Conservation (phyloP, 495 filamentous ascomycete species). For the Friedmanniomyces simplex region DNA sequence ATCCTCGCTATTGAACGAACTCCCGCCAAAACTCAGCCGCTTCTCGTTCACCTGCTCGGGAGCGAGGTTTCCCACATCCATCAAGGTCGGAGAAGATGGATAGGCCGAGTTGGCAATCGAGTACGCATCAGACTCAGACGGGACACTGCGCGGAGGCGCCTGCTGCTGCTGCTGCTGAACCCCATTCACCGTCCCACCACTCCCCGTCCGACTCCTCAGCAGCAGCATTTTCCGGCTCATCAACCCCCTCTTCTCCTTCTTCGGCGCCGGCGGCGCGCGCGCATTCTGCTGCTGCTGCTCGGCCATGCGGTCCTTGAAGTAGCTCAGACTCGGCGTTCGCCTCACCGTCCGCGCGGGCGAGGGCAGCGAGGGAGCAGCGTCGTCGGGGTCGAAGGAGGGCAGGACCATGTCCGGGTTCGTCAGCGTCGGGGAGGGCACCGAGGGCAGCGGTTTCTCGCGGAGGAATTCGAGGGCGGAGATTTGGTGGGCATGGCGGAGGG, state of each 20-base stretch:
- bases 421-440: constrained; percentile 64
- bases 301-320: background rate
- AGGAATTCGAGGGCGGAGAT: constrained; percentile 5
- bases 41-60: constrained; percentile 2
- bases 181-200: background rate
- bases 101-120: constrained; percentile 1
- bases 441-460: constrained; percentile 10
- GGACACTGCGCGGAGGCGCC: background rate
- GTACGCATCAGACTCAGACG: background rate
- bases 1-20: constrained; percentile 18
- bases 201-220: constrained; percentile 20
- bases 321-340: constrained; percentile 15
- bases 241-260: constrained; percentile 21
- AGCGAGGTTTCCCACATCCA: constrained; percentile 19
- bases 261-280: constrained; percentile 1
- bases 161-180: background rate
- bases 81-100: constrained; percentile 11
- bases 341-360: constrained; percentile 4
- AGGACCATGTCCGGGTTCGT: constrained; percentile 95
- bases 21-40: constrained; percentile 3
- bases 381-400: constrained; percentile 40
- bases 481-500: background rate
- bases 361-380: background rate
- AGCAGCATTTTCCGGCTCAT: constrained; percentile 24
- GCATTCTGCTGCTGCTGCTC: background rate